A percentile compares a stretch with the other conserved stretches of the same genome.
Conservation (phyloP, 2,329 filamentous ascomycete species). For the Anisogramma anomala region DNA sequence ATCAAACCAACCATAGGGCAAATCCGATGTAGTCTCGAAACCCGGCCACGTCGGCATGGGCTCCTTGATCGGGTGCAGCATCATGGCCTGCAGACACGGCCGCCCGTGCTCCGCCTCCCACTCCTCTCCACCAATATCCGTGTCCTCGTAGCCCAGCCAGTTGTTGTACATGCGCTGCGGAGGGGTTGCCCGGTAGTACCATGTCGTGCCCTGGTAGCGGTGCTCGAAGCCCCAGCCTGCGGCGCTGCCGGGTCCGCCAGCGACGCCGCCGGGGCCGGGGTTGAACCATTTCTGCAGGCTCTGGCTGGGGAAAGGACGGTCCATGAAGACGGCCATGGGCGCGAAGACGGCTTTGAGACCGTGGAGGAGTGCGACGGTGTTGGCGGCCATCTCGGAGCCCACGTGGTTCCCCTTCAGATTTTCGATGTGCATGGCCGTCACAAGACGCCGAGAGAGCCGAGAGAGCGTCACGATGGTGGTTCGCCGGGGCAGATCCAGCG, state of each 20-base stretch:
- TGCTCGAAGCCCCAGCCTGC: constrained; percentile 49
- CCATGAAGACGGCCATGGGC: constrained; percentile 69
- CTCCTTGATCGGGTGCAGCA: constrained; percentile 50
- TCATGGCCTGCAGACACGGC: constrained; percentile 45
- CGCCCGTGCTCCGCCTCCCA: constrained; percentile 48
- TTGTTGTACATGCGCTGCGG: constrained; percentile 51
- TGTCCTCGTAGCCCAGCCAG: constrained; percentile 50
- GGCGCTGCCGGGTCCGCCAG: constrained; percentile 42
- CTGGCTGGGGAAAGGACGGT: constrained; percentile 54
- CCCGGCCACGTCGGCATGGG: constrained; percentile 38
- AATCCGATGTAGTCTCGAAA: constrained; percentile 28
- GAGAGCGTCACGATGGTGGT: constrained; percentile 70
- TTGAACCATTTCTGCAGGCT: constrained; percentile 50
- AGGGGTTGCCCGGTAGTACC: constrained; percentile 48
- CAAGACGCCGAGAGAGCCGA: constrained; percentile 57
- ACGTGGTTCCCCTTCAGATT: constrained; percentile 63
- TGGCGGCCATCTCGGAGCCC: constrained; percentile 69
- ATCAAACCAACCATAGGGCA: constrained; percentile 24
- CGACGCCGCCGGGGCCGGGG: constrained; percentile 41
- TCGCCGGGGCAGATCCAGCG: constrained; percentile 53
- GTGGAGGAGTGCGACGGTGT: constrained; percentile 62
- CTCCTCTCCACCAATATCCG: constrained; percentile 38
- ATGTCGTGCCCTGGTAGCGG: constrained; percentile 46
- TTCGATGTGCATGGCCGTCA: constrained; percentile 69
- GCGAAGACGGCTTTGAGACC: constrained; percentile 69